Base-by-base conservation (phyloP, 176 grass and related monocot species). In the Paspalum vaginatum region DNA sequence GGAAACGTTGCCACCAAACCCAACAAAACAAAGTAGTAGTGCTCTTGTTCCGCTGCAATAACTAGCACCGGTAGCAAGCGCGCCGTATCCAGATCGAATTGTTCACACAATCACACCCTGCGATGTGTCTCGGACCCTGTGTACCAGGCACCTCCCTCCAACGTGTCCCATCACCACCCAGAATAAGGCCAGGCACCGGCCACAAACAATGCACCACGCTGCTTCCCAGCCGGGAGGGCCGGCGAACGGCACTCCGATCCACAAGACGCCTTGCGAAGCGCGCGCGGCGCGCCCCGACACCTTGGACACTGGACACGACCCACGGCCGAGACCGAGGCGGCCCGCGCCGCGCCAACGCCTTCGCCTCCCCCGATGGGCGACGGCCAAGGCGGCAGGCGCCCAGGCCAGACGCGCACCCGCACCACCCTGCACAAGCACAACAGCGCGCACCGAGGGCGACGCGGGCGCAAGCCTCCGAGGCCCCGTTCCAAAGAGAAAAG, bases 101-200 rank as follows among this genome's bases (percentile, higher is more conserved):
- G 2, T 47, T 11, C 20, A 25, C 10, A 39, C 39, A 9, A 8
- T 21, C 50, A 14, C 71, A 14, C 41, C 17, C 41, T 5, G 11
- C 51, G 20, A 74, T 32, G 50, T 17, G 26, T 37, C 16, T n/a
- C 24, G 27, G 42, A 24, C 12, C 40, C 43, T 27, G 5, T 37
- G 44, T 65, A 62, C 58, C 59, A 49, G 15, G 75, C 16, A 40
- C 60, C 46, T 66, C 61, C 60, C 46, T 66, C 61, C 61, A 67
- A 53, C 20, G 77, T 53, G 76, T 79, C 76, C 61, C 40, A 53
- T 66, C 76, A 61, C 47, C 76, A 37, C 47, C 76, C 61, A 78
- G 61, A 65, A 66, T 51, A 66, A 48, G 74, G 27, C 45, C 39
- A 16, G 44, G 26, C 45, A 70, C 32, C 32, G 7, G 13, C 71